Base-by-base conservation (phyloP, 441 rosid genomes). In the Mallotus japonicus region DNA sequence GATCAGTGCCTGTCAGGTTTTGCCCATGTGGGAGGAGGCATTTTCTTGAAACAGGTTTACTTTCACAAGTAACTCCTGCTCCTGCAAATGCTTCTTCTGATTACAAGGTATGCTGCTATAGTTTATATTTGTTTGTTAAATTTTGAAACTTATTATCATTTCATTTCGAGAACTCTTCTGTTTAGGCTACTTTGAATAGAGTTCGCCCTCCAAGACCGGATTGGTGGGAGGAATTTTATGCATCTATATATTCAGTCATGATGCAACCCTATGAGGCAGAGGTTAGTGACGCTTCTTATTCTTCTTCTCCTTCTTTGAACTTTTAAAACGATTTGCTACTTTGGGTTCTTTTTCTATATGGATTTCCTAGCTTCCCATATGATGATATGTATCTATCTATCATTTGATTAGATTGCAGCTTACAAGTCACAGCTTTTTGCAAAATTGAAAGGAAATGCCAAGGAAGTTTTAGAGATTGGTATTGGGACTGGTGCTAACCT, bases 401-500 rank as follows among this genome's bases (percentile, higher is more conserved):
- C 47, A 34, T n/a, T 28, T 63, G 72, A 73, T 70, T 71, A 95
- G 98, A 75, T 92, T 80, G 86, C 90, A 53, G 80, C 65, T 74
- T 91, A 84, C 83, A 92, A 91, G 81, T 81, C 80, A 54, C 77
- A 77, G 72, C 85, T 92, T 50, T 92, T 95, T 79, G 65, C 57
- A 59, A 81, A 79, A 19, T 77, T 95, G 84, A 85, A 79, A 32
- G 93, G 95, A 24, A 85, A 85, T 73, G 91, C 85, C 40, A 78
- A 85, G 82, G 83, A 79, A 65, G 84, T 91, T 47, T 74, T 95
- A 84, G 97, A 95, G 88, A 85, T 95, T 74, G 99, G 99, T 6
- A 83, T 90, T 66, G 98, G 99, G 13, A 86, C 98, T 12, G 97
- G 95, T 69, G 95, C 99, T 3, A 91, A 95, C 74, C 87, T 95